Evolutionary conservation across 257 asterid genomes (phyloP), one percentile per base, ranked within the genome.

Genomic region (Nicotiana obtusifolia): DNA sequence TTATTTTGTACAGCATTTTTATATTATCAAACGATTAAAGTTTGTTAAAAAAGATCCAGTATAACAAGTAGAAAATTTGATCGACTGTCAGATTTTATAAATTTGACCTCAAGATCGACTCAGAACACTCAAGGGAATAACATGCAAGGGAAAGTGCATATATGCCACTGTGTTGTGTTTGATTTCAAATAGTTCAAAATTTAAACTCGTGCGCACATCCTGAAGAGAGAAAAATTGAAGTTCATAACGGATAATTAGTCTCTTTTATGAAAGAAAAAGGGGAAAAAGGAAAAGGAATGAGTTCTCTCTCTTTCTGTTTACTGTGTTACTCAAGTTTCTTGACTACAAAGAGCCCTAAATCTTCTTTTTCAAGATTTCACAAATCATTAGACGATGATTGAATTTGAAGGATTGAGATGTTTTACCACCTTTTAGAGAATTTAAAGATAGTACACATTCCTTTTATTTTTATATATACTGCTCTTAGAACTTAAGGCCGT

Each of bases 251-350:
- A 15, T 73, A 73, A 17, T 44, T 19, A 2, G 4, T 37, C 26
- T 47, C 79, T 73, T 73, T 73, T 73, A 24, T 24, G 61, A 73
- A 73, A 73, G 79, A 73, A 24, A 73, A 73, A 7, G 61, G 11
- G 24, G 0, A 10, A 14, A 47, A 13, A 14, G 37, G n/a, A 14
- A 44, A 73, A 47, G 41, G 24, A 7, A 73, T 7, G 16, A 73
- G 24, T 22, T 73, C 1, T 47, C 41, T 73, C 1, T 47, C 41
- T 49, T 73, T 47, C 11, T 47, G 16, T 73, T 73, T 14, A 4
- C 26, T 71, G 78, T 22, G n/a, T 22, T 0, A 6, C 35, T 71
- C 35, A 20, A 35, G 5, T n/a, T 69, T 69, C 6, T 47, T 68
- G 31, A 24, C 61, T 73, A 14, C 15, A 73, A 0, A 44, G 35